These are phyloP conservation scores for Boletus holoroseus DNA, from an alignment of 1,284 basidiomycete genomes.

Conservation along the genomic window DNA sequence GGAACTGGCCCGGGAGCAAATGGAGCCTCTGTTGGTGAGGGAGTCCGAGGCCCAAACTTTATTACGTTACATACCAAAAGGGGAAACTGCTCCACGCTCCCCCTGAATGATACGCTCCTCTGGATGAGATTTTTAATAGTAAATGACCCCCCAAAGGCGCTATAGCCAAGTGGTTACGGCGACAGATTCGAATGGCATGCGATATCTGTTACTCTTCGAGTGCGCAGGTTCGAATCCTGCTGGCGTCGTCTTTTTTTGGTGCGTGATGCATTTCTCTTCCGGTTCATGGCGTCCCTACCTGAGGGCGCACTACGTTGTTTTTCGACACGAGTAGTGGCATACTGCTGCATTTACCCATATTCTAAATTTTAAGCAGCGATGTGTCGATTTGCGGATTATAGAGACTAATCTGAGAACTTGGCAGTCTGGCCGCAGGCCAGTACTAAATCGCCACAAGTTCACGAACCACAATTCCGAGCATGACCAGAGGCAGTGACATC, in stretches of 20 bases:
- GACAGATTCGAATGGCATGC: constrained; percentile 47
- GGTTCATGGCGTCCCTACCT: neutral
- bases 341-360: neutral
- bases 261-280: neutral
- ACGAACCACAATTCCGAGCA: constrained; percentile 1
- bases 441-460: neutral
- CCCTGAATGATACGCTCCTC: constrained; percentile 25
- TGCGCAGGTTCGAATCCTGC: constrained; percentile 40
- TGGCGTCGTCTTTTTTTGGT: constrained; percentile 32
- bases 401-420: neutral
- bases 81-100: neutral
- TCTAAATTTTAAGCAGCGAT: neutral
- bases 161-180: constrained; percentile 57
- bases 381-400: too few species aligned
- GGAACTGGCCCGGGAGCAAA: neutral
- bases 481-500: constrained; percentile 4
- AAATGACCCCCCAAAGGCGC: constrained; percentile 21
- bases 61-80: constrained; percentile 5
- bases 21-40: neutral
- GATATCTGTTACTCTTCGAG: constrained; percentile 41
- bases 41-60: neutral
- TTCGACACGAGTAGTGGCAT: too few species aligned
- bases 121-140: too few species aligned
- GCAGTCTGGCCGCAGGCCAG: neutral
- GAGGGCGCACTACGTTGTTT: too few species aligned